Evolutionary conservation across 202 grass and related monocot species (phyloP).

Genomic region (Dendrocalamus latiflorus): DNA sequence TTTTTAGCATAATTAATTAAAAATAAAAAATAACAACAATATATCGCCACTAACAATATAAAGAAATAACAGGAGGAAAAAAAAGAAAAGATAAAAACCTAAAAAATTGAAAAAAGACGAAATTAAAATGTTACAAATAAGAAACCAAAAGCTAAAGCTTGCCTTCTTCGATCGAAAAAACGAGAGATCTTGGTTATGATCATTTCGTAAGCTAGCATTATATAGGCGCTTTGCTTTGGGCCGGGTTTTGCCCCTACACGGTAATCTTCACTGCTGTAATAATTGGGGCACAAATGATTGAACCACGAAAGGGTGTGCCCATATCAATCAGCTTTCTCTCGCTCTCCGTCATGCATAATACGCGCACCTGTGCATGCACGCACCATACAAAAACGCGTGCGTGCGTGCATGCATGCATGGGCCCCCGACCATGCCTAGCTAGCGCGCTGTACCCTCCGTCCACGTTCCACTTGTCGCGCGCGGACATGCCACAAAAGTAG

Average conservation of each 20-base stretch:
- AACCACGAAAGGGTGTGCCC: background rate
- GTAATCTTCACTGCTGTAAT: background rate
- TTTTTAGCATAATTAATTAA: no score
- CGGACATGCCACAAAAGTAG: no score
- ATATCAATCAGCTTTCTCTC: background rate
- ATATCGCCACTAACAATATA: accelerated
- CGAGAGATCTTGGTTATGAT: background rate
- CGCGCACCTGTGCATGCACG: background rate
- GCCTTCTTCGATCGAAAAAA: background rate
- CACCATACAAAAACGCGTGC: background rate
- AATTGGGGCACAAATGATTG: constrained; percentile 1
- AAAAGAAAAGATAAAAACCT: no score
- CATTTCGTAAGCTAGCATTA: background rate
- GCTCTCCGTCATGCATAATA: background rate
- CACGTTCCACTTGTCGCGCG: background rate
- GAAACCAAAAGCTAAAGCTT: no score
- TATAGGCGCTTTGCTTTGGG: background rate
- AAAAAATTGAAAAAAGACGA: no score
- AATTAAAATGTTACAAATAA: no score
- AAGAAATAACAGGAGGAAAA: no score
- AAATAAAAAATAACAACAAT: no score
- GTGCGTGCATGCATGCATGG: background rate
- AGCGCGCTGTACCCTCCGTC: background rate
- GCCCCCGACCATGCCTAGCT: background rate
- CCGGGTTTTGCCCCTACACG: no score